Conservation (phyloP, 2,329 filamentous ascomycete species). For the Plectosphaerella plurivora region DNA sequence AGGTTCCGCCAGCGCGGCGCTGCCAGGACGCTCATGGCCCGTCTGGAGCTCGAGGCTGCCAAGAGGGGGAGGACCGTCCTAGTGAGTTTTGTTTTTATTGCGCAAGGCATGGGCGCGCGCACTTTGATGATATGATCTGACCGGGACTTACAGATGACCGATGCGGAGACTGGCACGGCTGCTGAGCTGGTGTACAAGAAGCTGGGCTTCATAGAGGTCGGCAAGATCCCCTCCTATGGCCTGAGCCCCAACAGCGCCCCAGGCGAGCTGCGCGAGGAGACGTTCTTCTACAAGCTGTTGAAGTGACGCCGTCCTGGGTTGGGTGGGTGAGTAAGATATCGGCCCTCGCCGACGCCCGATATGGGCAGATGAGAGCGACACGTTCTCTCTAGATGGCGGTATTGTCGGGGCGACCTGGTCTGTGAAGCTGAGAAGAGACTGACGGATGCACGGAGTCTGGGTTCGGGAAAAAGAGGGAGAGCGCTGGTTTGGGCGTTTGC, state of each 20-base stretch:
- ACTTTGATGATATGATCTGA: neutral
- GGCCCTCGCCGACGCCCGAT: no score
- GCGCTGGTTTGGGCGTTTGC: no score
- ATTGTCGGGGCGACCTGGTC: no score
- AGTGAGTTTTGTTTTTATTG: constrained; percentile 32
- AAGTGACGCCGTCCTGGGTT: no score
- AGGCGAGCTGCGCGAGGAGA: constrained; percentile 43
- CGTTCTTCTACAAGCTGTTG: constrained; percentile 58
- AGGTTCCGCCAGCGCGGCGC: constrained; percentile 45
- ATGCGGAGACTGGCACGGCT: constrained; percentile 45
- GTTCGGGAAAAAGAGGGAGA: no score
- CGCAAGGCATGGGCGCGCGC: no score
- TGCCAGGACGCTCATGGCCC: constrained; percentile 44
- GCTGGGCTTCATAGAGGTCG: constrained; percentile 52
- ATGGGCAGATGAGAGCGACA: no score
- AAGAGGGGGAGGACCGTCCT: constrained; percentile 45
- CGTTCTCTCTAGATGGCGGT: no score
- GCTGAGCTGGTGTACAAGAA: constrained; percentile 50
- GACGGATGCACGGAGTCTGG: no score
- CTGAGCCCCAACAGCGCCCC: constrained; percentile 33
- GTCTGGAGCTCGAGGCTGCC: constrained; percentile 51
- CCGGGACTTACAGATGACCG: constrained; percentile 35
- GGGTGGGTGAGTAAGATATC: no score
- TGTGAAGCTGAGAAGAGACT: no score
- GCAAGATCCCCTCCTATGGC: constrained; percentile 50